Evolutionary conservation across 148 eudicot genomes (phyloP), one percentile per base, ranked within the genome.

Genomic region (Spergularia bocconei): DNA sequence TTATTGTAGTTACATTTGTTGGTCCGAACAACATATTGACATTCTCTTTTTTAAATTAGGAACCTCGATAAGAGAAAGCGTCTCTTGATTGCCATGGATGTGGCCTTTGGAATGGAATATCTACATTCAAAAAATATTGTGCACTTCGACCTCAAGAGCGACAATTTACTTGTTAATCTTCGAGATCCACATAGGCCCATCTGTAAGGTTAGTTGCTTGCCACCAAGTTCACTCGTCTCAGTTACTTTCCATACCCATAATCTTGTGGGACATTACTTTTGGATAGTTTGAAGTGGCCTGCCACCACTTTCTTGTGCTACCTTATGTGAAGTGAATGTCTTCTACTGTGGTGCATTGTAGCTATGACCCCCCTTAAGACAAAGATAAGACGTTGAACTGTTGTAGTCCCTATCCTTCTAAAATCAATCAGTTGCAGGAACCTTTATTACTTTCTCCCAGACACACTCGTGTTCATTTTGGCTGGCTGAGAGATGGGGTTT

Each of bases 31-130:
- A 53, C 6, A 1, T 63, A 48, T 36, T 71, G 47, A 65, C 58
- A 47, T 21, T 19, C 58, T 59, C 11, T 50, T 78, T 50, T 50
- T 36, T 63, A 69, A 21, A n/a, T 68, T 72, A 93, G 98, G 86
- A 87, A 79, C 71, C 88, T 91, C 59, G 97, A 93, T 79, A 93
- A 91, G 80, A 86, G 95, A 59, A 93, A 93, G 84, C 91, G 91
- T 69, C 85, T 91, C 11, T 67, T 93, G 83, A 91, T 93, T 86
- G 95, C 91, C 71, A 91, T 93, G 97, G 98, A 93, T 77, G 95
- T 87, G 56, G 98, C 98, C 62, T 93, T 93, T 78, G 98, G 98
- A 71, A 93, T 93, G 98, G 98, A 93, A 80, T 93, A 93, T 82
- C 82, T 93, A 79, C 98, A 93, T 72, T 94, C 93, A 55, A 93